Percentiles rank a stretch among this genome's conserved stretches.
These are phyloP conservation scores for Simplicillium aogashimaense DNA, from an alignment of 2,329 filamentous ascomycete species.

Conservation along the genomic window DNA sequence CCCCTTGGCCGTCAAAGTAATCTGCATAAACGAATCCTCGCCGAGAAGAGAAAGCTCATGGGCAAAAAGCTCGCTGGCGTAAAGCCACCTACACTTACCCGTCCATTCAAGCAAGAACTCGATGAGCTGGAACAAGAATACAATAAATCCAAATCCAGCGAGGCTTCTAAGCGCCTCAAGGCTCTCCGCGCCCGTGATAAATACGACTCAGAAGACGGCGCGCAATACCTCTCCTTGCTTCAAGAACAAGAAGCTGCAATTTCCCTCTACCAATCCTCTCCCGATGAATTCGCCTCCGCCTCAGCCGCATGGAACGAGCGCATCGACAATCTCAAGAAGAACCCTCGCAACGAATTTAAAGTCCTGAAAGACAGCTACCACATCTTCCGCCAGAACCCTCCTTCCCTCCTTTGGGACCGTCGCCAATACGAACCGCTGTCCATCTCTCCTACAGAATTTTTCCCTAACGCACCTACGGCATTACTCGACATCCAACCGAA, in stretches of 20 bases:
- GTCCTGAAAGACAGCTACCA: conserved; percentile 44
- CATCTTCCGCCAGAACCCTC: conserved; percentile 35
- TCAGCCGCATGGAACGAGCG: conserved; percentile 23
- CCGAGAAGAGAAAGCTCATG: conserved; percentile 12
- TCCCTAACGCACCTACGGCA: conserved; percentile 44
- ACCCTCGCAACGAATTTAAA: conserved; percentile 23
- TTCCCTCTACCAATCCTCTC: conserved; percentile 8
- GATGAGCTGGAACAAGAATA: conserved; percentile 23
- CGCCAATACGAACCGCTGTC: conserved; percentile 61
- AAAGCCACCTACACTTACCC: conserved; percentile 18
- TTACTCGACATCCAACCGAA: conserved; percentile 62
- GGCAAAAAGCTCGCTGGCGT: conserved; percentile 18
- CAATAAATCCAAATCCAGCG: not conserved
- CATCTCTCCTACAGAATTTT: conserved; percentile 52
- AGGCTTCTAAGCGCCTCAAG: conserved; percentile 12
- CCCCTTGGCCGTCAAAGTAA: conserved; percentile 33
- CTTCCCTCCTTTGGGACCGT: conserved; percentile 57
- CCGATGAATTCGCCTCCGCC: conserved; percentile 15
- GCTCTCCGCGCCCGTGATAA: conserved; percentile 17
- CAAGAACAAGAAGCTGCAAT: conserved; percentile 18
- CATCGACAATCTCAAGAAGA: conserved; percentile 22
- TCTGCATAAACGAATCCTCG: conserved; percentile 13
- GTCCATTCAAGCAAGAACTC: conserved; percentile 32
- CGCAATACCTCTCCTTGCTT: conserved; percentile 20
- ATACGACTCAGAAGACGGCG: conserved; percentile 10